A percentile compares a stretch with the other conserved stretches of the same genome.
These are phyloP conservation scores for Berberis thunbergii DNA, from an alignment of 164 flowering plant genomes.

Conservation along the genomic window DNA sequence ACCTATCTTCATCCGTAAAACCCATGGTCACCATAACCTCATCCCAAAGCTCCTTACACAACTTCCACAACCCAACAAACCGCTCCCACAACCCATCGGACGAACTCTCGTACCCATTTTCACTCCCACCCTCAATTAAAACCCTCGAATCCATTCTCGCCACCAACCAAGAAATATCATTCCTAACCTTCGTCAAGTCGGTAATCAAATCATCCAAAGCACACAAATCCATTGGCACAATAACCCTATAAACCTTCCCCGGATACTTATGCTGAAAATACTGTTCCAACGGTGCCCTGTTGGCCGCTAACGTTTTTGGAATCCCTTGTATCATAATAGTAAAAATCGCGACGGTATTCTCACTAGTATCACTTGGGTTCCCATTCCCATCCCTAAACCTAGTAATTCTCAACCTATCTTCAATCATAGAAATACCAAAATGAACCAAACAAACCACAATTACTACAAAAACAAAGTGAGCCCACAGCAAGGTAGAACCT, in stretches of 20 bases:
- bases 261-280: slow-evolving; percentile 85
- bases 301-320: slow-evolving; percentile 57
- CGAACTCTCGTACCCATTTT: slow-evolving; percentile 21
- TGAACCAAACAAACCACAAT: slow-evolving; percentile 64
- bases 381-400: slow-evolving; percentile 88
- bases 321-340: slow-evolving; percentile 85
- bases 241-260: slow-evolving; percentile 77
- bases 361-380: slow-evolving; percentile 52
- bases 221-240: slow-evolving; percentile 89
- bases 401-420: slow-evolving; percentile 55
- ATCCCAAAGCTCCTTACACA: slow-evolving; percentile 34
- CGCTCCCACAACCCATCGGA: slow-evolving; percentile 25
- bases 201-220: slow-evolving; percentile 75
- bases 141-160: slow-evolving; percentile 59
- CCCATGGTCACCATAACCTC: slow-evolving; percentile 35
- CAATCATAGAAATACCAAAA: slow-evolving; percentile 56
- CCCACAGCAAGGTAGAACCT: slow-evolving; percentile 75
- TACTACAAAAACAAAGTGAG: slow-evolving; percentile 68
- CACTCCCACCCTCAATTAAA: slow-evolving; percentile 30
- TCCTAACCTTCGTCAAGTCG: slow-evolving; percentile 66
- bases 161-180: slow-evolving; percentile 72
- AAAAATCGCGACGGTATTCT: slow-evolving; percentile 64
- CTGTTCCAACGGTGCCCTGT: slow-evolving; percentile 55
- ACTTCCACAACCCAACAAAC: slow-evolving; percentile 27
- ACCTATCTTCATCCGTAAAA: slow-evolving; percentile 67